Evolutionary conservation across 768 basidiomycete species (phyloP).

Genomic region (Lanmaoa pseudosensibilis): DNA sequence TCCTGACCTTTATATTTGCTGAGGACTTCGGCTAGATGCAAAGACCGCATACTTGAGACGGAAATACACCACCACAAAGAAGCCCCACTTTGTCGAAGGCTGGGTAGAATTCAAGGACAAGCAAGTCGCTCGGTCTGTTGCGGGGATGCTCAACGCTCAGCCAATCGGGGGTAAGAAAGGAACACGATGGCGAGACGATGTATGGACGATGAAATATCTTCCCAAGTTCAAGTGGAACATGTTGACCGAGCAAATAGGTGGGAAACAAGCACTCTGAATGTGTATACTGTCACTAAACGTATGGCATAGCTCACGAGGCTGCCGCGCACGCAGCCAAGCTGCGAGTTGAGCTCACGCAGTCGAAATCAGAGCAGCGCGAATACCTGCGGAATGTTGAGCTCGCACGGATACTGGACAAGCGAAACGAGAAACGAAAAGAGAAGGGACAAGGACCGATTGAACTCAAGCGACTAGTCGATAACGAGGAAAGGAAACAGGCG

Average conservation of each 20-base stretch:
- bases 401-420: conserved; percentile 80
- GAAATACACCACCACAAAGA: conserved; percentile 82
- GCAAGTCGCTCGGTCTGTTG: conserved; percentile 82
- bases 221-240: conserved; percentile 99
- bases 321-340: conserved; percentile 85
- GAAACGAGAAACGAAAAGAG: conserved; percentile 64
- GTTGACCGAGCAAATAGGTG: conserved; percentile 97
- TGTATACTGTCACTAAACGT: conserved; percentile 8
- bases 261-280: conserved; percentile 35
- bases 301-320: conserved; percentile 79
- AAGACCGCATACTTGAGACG: conserved; percentile 83
- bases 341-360: conserved; percentile 89
- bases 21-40: conserved; percentile 50
- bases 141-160: conserved; percentile 94
- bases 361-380: conserved; percentile 83
- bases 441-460: conserved; percentile 50
- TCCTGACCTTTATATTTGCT: neutral
- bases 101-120: conserved; percentile 99
- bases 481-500: conserved; percentile 12
- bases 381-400: conserved; percentile 95
- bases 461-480: conserved; percentile 16
- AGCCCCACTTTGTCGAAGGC: conserved; percentile 89
- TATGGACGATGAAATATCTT: conserved; percentile 99
- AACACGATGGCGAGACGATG: conserved; percentile 89
- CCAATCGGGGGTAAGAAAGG: conserved; percentile 94